phyloP scores from a whole-genome alignment of 2,329 filamentous ascomycete genomes.

The Microcyclosporella mali region DNA sequence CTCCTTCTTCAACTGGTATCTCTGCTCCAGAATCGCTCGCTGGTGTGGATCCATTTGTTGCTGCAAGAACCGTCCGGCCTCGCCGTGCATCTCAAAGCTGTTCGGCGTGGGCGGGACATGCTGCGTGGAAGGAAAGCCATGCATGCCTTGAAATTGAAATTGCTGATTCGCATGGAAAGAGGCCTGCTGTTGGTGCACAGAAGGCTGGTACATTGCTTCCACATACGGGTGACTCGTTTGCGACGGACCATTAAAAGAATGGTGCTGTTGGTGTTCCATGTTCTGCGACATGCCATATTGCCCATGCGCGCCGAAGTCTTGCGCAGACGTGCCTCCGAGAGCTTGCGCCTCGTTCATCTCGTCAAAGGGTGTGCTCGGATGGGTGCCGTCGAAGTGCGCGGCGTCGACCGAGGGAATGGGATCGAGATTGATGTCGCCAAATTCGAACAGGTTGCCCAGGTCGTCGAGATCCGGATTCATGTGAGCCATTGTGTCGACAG shows the following conservation, averaged over 20 bases:
- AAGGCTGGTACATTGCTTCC: conserved; percentile 23
- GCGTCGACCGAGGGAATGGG: conserved; percentile 20
- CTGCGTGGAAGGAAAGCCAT: conserved; percentile 44
- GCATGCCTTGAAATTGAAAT: conserved; percentile 36
- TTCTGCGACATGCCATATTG: conserved; percentile 20
- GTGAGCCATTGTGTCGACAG: conserved; percentile 38
- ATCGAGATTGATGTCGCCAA: conserved; percentile 30
- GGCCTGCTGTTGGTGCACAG: conserved; percentile 21
- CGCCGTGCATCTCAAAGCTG: conserved; percentile 67
- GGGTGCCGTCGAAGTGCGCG: conserved; percentile 22
- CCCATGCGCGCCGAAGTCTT: conserved; percentile 29
- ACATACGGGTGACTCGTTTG: conserved; percentile 16
- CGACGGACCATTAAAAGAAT: conserved; percentile 10
- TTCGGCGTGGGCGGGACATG: conserved; percentile 71
- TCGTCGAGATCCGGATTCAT: conserved; percentile 36
- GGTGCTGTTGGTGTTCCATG: conserved; percentile 14
- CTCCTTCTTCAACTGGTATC: conserved; percentile 61
- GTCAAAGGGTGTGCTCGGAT: conserved; percentile 26
- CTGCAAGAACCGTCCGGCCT: conserved; percentile 52
- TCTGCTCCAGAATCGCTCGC: conserved; percentile 58
- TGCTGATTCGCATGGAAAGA: conserved; percentile 26
- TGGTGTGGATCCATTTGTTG: conserved; percentile 48
- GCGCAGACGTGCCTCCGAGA: conserved; percentile 19
- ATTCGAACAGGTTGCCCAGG: conserved; percentile 40
- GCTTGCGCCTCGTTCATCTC: conserved; percentile 22